phyloP scores from a whole-genome alignment of 1,139 yeast genomes.

The Meyerozyma smithsonii region DNA sequence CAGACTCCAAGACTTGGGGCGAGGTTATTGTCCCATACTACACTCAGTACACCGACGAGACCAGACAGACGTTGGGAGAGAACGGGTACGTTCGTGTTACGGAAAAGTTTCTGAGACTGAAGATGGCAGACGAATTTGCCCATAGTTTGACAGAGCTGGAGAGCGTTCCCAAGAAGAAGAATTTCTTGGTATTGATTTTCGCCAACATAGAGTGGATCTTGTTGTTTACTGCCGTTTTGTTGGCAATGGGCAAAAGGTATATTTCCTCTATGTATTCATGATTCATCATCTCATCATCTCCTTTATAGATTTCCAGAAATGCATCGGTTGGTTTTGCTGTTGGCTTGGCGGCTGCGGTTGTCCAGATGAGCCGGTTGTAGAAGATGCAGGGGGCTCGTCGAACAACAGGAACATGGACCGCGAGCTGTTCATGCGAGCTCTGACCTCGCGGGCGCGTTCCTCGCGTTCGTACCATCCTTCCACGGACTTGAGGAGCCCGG shows the following conservation, averaged over 20 bases:
- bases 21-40: slow-evolving; percentile 44
- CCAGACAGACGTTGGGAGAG: slow-evolving; percentile 32
- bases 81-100: slow-evolving; percentile 52
- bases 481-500: slow-evolving; percentile 2
- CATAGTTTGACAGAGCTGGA: slow-evolving; percentile 16
- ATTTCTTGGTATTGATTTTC: neutral
- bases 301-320: slow-evolving; percentile 33
- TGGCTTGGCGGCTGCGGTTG: slow-evolving; percentile 6
- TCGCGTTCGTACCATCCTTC: slow-evolving; percentile 4
- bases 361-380: neutral
- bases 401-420: neutral
- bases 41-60: slow-evolving; percentile 23
- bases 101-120: slow-evolving; percentile 52
- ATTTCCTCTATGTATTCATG: neutral
- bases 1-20: slow-evolving; percentile 61
- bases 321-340: slow-evolving; percentile 19
- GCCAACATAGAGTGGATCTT: neutral
- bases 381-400: neutral
- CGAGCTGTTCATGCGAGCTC: neutral
- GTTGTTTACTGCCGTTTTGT: slow-evolving; percentile 8
- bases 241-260: slow-evolving; percentile 7
- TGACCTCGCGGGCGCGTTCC: neutral
- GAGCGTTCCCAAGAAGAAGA: slow-evolving; percentile 10
- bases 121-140: slow-evolving; percentile 55
- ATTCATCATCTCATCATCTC: slow-evolving; percentile 18